phyloP scores from a whole-genome alignment of 495 filamentous ascomycete genomes.

The Talaromyces liani region DNA sequence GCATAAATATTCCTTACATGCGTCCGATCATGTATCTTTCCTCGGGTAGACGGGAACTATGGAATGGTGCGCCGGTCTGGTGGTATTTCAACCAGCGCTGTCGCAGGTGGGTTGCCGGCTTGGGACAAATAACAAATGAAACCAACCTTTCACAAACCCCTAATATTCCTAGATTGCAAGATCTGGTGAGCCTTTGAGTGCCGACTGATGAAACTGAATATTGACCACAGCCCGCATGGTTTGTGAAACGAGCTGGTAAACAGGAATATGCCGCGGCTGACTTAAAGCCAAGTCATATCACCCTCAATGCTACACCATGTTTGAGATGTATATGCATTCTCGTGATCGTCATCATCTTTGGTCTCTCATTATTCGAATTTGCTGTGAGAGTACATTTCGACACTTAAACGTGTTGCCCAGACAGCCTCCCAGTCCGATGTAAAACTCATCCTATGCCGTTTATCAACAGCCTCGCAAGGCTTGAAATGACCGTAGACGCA shows the following conservation, averaged over 20 bases:
- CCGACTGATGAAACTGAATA: not conserved
- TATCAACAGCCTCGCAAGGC: not conserved
- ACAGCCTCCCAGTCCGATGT: not conserved
- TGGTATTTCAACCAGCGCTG: not conserved
- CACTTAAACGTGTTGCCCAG: not conserved
- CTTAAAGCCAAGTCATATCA: not conserved
- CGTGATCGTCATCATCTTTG: not conserved
- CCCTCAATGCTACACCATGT: not conserved
- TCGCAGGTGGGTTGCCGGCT: not conserved
- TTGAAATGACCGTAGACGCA: not conserved
- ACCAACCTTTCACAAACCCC: not conserved
- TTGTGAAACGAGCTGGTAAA: not conserved
- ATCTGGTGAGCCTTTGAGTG: not conserved
- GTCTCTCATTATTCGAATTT: not conserved
- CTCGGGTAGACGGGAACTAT: constrained; percentile 9
- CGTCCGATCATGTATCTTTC: constrained; percentile 5
- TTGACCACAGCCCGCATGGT: not conserved
- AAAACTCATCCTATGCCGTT: not conserved
- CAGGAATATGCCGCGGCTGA: not conserved
- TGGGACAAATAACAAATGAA: not conserved
- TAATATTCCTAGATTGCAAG: not conserved
- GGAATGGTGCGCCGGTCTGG: constrained; percentile 6
- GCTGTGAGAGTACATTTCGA: not conserved
- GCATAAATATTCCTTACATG: constrained; percentile 9
- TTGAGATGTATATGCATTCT: not conserved